phyloP scores from a whole-genome alignment of 495 filamentous ascomycete species.

The Penicillium steckii region DNA sequence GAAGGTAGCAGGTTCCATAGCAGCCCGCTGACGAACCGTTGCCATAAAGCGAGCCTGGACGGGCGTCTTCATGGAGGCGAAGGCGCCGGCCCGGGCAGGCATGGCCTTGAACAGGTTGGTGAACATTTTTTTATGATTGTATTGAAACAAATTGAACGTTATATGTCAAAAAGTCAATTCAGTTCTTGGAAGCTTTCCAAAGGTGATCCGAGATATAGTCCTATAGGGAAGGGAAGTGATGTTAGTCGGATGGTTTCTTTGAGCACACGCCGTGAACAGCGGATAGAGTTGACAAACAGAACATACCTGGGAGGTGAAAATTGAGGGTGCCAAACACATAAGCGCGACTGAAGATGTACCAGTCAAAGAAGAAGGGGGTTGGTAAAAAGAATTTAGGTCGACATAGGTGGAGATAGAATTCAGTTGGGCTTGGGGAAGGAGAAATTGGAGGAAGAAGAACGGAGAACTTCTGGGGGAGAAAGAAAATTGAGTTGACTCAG shows the following conservation, averaged over 20 bases:
- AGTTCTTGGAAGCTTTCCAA: constrained; percentile 91
- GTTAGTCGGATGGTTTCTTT: background rate
- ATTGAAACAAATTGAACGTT: constrained; percentile 9
- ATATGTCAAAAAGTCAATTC: constrained; percentile 39
- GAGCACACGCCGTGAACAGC: background rate
- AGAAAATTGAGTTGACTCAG: constrained; percentile 32
- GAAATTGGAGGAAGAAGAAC: constrained; percentile 21
- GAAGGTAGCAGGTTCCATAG: constrained; percentile 82
- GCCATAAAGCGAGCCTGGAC: constrained; percentile 63
- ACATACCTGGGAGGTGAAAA: constrained; percentile 96
- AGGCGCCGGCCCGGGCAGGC: constrained; percentile 52
- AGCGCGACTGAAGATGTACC: constrained; percentile 57
- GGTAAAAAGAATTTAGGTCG: constrained; percentile 24
- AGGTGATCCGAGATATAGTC: constrained; percentile 99
- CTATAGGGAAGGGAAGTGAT: constrained; percentile 42
- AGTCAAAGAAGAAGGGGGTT: constrained; percentile 32
- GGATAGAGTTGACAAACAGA: background rate
- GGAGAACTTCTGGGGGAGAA: constrained; percentile 15
- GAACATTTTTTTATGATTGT: constrained; percentile 57
- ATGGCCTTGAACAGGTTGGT: constrained; percentile 61
- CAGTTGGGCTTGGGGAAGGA: constrained; percentile 5
- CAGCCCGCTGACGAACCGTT: constrained; percentile 65
- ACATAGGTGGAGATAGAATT: constrained; percentile 23
- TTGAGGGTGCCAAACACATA: constrained; percentile 92
- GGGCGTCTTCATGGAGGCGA: constrained; percentile 48